Evolutionary conservation across 2,329 filamentous ascomycete species (phyloP), one percentile per base, ranked within the genome.

Genomic region (Xylariaceae sp.): DNA sequence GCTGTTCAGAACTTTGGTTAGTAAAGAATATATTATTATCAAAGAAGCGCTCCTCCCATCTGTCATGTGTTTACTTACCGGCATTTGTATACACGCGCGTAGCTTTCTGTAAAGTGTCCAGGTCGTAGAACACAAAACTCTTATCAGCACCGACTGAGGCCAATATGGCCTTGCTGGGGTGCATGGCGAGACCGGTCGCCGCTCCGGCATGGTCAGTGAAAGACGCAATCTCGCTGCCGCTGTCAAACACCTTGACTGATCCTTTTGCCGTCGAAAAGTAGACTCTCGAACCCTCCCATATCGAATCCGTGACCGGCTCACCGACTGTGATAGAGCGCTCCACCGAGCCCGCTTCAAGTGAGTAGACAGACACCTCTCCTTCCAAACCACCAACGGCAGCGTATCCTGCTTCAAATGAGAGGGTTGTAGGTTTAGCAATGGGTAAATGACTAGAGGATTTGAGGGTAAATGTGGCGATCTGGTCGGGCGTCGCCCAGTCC

Each of bases 91-190:
- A 94, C 42, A 91, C 83, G 62, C 92, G 89, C 52, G 86, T 87
- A 46, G 91, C 83, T 30, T 85, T 81, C 65, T 84, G 81, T 67
- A 84, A 77, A 3, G 76, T 78, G 26, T 78, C 71, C 40, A 96
- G 72, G 62, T 97, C 90, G 71, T 97, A 96, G 59, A 97, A 83
- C 1, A 91, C 83, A 67, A 95, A 91, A 71, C 88, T 92, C 81
- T 96, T 96, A 71, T 99, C 94, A 1, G 84, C 81, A 47, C 92
- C 91, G 35, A 94, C 88, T 0, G 92, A 96, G 2, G 89, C 92
- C 46, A 96, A 70, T 54, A 99, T 83, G 51, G 87, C 83, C 40
- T 87, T 88, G 61, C 88, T 87, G 1, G 94, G 90, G 70, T 99
- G 94, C 6, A 91, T 68, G 37, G 89, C 84, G 54, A 99, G 72